These are phyloP conservation scores for Silene noctiflora DNA, from an alignment of 179 eudicot genomes.

Conservation along the genomic window DNA sequence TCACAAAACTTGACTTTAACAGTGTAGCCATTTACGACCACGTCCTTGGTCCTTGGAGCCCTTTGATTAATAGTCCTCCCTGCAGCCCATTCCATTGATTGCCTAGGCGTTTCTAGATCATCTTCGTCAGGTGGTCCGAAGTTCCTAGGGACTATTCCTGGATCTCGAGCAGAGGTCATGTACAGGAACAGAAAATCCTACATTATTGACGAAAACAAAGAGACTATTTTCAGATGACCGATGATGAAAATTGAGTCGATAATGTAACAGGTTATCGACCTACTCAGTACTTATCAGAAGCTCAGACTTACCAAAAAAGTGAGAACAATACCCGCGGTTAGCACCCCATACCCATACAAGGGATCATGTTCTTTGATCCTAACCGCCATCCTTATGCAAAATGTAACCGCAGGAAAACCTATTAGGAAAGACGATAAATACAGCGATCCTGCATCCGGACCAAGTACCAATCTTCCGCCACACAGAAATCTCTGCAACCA, in stretches of 20 bases:
- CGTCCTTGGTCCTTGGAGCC: conserved; percentile 67
- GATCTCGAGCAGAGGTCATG: conserved; percentile 82
- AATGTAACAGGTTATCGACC: no score
- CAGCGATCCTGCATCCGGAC: conserved; percentile 68
- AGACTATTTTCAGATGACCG: background rate
- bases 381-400: conserved; percentile 52
- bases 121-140: conserved; percentile 52
- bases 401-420: conserved; percentile 61
- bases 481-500: conserved; percentile 63
- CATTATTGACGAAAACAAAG: conserved; percentile 14
- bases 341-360: conserved; percentile 42
- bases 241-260: background rate
- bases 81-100: conserved; percentile 67
- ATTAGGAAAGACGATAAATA: conserved; percentile 54
- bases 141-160: conserved; percentile 84
- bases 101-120: conserved; percentile 36
- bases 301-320: conserved; percentile 58
- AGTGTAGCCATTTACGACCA: conserved; percentile 40
- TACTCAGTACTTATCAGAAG: background rate
- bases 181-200: conserved; percentile 64
- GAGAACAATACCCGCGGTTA: conserved; percentile 48
- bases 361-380: conserved; percentile 39
- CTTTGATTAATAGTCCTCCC: conserved; percentile 49
- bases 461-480: conserved; percentile 81
- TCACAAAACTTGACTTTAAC: conserved; percentile 61